Evolutionary conservation across 1,284 basidiomycete species (phyloP), one percentile per base, ranked within the genome.

Genomic region (Cryptococcus maquisensis): DNA sequence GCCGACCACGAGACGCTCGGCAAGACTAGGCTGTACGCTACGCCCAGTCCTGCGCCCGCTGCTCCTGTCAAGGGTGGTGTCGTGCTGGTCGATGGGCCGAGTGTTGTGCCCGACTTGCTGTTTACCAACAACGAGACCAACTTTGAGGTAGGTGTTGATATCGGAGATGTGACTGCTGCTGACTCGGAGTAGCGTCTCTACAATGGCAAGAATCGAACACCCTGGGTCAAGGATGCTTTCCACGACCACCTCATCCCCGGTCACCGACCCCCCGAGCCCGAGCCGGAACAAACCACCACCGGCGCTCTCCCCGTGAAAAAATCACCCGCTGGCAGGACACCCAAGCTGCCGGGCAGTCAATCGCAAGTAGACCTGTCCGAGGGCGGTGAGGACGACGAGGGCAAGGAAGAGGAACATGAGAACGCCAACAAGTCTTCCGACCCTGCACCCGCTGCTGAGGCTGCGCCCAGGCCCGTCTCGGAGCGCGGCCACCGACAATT

Each of bases 61-160:
- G 83, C 84, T 20, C 84, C 86, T 3, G 79, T 83, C 81, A 73
- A 78, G 79, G 76, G 75, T 62, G 76, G 76, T 42, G 79, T 86
- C 36, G 81, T 79, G 2, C 68, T 79, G 24, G 88, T 88, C 36
- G 84, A 86, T 37, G 79, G 78, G 13, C 80, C 81, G 36, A 80
- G 83, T 20, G 81, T 95, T 24, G 83, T 86, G 43, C 91, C 93
- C 0, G 84, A 89, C 16, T 79, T 97, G 38, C 75, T 97, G 16
- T 97, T 97, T 74, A 93, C 90, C 10, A 92, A 98, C 71, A 98
- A 98, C 77, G 90, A 98, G 73, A 97, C 94, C 60, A 98, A 98
- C 80, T 95, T 87, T 73, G 82, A 84, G 63, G 68, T 70, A 43
- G 56, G 67, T n/a, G 18, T 15, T 20, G 3, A 15, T 40, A 13